Percentiles rank a stretch among this genome's conserved stretches.
These are phyloP conservation scores for Mariannaea sp. DNA, from an alignment of 2,329 filamentous ascomycete species.

Conservation along the genomic window DNA sequence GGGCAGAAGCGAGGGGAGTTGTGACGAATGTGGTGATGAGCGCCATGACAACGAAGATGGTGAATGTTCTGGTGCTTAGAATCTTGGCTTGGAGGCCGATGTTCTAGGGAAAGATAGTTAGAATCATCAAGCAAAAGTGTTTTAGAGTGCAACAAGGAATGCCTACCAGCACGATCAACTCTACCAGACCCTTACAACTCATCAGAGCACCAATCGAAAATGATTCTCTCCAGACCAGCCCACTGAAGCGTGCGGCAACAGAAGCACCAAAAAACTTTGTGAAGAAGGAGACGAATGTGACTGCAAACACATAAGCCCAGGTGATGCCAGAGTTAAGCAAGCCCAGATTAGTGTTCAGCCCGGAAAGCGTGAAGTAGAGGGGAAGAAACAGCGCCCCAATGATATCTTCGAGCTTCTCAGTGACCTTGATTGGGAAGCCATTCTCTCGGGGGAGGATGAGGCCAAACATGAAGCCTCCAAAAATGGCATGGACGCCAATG, in stretches of 20 bases:
- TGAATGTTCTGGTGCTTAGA: constrained; percentile 69
- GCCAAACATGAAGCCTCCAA: constrained; percentile 86
- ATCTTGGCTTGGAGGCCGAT: constrained; percentile 19
- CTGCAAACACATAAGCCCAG: constrained; percentile 87
- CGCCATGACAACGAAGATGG: constrained; percentile 93
- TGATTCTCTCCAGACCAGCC: constrained; percentile 83
- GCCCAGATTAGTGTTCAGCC: constrained; percentile 83
- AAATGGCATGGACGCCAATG: constrained; percentile 91
- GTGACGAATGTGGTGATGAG: constrained; percentile 83
- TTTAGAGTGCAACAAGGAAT: no score
- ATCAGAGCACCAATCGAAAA: constrained; percentile 86
- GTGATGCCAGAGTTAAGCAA: constrained; percentile 78
- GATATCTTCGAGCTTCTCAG: constrained; percentile 91
- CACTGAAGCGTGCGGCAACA: constrained; percentile 69
- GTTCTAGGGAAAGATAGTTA: not conserved
- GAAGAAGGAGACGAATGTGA: constrained; percentile 78
- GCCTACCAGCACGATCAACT: constrained; percentile 73
- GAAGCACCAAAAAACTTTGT: constrained; percentile 85
- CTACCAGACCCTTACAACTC: constrained; percentile 94
- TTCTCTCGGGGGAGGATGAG: constrained; percentile 87
- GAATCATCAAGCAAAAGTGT: no score
- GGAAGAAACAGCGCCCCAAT: constrained; percentile 82
- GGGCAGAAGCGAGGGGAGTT: constrained; percentile 70
- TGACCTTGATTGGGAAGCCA: constrained; percentile 86
- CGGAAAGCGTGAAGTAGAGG: constrained; percentile 90